Evolutionary conservation across 192 early-diverging fungal genomes (phyloP), one percentile per base, ranked within the genome.

Genomic region (Tieghemiomyces parasiticus): DNA sequence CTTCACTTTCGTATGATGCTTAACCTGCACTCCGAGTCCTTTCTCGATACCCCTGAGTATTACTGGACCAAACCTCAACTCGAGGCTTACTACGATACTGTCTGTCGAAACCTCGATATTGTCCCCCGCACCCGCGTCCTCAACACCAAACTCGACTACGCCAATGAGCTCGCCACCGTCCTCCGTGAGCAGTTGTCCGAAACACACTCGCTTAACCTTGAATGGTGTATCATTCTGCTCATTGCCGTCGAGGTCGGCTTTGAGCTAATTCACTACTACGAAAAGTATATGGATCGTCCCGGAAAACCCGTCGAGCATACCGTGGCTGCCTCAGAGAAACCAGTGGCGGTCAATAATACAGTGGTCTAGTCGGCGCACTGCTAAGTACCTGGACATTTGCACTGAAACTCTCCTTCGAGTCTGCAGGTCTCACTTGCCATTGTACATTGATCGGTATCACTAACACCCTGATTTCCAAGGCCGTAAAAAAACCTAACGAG

Each of bases 101-200:
- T 78, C 13, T 69, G 66, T 14, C 60, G 71, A 14, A 79, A 79
- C 52, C 65, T 82, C 22, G 81, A 82, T 62, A 70, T 82, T 13
- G 60, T 67, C n/a, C 63, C 76, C 0, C 64, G 81, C 24, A 82
- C 81, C 35, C 65, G 63, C 32, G 61, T 81, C 26, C 76, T 78
- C 49, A 82, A 82, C 67, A 76, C 79, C 61, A 82, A 82, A 63
- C 68, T 82, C n/a, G 81, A 82, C 55, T 82, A 82, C 60, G 81
- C 81, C 28, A 81, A 81, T 65, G 81, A 82, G 61, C 59, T 82
- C 12, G 71, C 77, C 1, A 71, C 75, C 34, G 69, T 80, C 12
- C 54, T 82, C 20, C 38, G 70, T 48, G 78, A 73, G 29, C 74
- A 81, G 48, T 59, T 81, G 55, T 70, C 74, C 54, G 75, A 81